phyloP scores from a whole-genome alignment of 2,329 filamentous ascomycete species.

The Pseudonectria foliicola region DNA sequence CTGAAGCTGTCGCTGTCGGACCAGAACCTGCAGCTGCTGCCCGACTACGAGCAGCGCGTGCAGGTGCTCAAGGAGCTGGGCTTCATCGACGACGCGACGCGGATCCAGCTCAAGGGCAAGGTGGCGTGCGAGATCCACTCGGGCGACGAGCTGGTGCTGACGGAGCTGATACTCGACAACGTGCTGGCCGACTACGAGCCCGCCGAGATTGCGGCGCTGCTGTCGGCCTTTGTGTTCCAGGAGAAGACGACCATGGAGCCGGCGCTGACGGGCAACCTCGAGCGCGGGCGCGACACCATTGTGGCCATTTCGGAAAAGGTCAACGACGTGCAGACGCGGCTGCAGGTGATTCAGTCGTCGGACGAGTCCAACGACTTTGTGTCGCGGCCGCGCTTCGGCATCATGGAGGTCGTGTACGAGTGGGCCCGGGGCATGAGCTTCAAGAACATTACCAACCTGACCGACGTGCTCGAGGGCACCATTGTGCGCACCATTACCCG shows the following conservation, averaged over 20 bases:
- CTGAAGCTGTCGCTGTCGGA: conserved; percentile 87
- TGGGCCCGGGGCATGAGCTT: conserved; percentile 98
- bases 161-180: conserved; percentile 93
- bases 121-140: conserved; percentile 98
- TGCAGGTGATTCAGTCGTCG: conserved; percentile 84
- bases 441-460: conserved; percentile 93
- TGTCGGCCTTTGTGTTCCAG: conserved; percentile 95
- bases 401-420: conserved; percentile 97
- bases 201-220: conserved; percentile 88
- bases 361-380: conserved; percentile 93
- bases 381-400: conserved; percentile 77
- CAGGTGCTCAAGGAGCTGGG: conserved; percentile 84
- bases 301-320: conserved; percentile 88
- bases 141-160: conserved; percentile 90
- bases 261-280: conserved; percentile 71
- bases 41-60: conserved; percentile 94
- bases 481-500: conserved; percentile 93
- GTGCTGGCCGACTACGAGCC: conserved; percentile 92
- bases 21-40: conserved; percentile 89
- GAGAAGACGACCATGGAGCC: conserved; percentile 85
- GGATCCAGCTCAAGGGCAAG: conserved; percentile 95
- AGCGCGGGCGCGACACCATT: conserved; percentile 77
- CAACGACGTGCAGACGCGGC: conserved; percentile 78
- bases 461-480: conserved; percentile 92
- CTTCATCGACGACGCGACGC: conserved; percentile 80